phyloP scores from a whole-genome alignment of 108 stramenopile species.

The Discostella stelligeroides region DNA sequence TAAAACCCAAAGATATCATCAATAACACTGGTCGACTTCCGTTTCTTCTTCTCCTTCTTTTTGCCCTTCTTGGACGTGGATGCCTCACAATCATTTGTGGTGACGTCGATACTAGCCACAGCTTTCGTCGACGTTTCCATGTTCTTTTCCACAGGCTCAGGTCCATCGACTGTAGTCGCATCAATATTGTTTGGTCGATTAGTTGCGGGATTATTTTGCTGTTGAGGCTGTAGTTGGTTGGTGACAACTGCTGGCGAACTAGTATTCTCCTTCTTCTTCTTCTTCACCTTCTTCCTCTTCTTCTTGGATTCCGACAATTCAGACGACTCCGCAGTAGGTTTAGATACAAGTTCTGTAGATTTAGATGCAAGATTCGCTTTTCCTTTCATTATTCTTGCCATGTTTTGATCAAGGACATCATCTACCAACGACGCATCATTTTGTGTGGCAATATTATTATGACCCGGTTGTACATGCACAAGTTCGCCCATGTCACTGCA shows the following conservation, averaged over 20 bases:
- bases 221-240: no score
- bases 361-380: conserved; percentile 1
- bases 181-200: no score
- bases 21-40: conserved; percentile 28
- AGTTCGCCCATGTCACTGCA: conserved; percentile 33
- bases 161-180: neutral
- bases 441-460: neutral
- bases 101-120: neutral
- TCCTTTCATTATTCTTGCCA: conserved; percentile 20
- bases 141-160: neutral
- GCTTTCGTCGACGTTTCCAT: neutral
- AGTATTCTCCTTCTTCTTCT: conserved; percentile 2
- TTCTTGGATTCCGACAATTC: neutral
- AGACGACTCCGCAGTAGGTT: neutral
- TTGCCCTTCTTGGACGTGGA: conserved; percentile 5
- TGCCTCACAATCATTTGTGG: neutral
- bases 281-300: conserved; percentile 19
- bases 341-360: no score
- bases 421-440: neutral
- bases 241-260: no score
- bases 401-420: conserved; percentile 19
- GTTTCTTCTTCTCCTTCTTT: conserved; percentile 16
- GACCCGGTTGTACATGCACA: neutral
- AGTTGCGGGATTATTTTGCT: no score
- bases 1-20: conserved; percentile 43